phyloP scores from a whole-genome alignment of 306 rosid species.

The barrel medic (Medicago truncatula) region MtrunA17r5.0-ANR NC_053049.1:34729501-34730000 shows the following conservation, averaged over 20 bases:
- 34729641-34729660: constrained; percentile 21
- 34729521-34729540: constrained; percentile 80
- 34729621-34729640: constrained; percentile 17
- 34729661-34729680: constrained; percentile 35
- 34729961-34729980: constrained; percentile 14
- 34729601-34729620: constrained; percentile 8
- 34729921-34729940: constrained; percentile 42
- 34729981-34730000: constrained; percentile 24
- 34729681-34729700: constrained; percentile 54
- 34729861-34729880: constrained; percentile 83
- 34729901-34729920: constrained; percentile 90
- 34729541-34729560: constrained; percentile 84
- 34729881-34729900: constrained; percentile 77
- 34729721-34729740: constrained; percentile 90
- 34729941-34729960: constrained; percentile 6
- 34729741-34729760: constrained; percentile 98
- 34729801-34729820: constrained; percentile 14
- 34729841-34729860: constrained; percentile 68
- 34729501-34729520: constrained; percentile 80
- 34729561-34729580: constrained; percentile 59
- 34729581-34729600: constrained; percentile 41
- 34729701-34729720: constrained; percentile 96
- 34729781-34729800: constrained; percentile 15
- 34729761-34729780: constrained; percentile 64
- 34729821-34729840: constrained; percentile 28